Base-by-base conservation (phyloP, 495 filamentous ascomycete species). In the Daldinia vernicosa region DNA sequence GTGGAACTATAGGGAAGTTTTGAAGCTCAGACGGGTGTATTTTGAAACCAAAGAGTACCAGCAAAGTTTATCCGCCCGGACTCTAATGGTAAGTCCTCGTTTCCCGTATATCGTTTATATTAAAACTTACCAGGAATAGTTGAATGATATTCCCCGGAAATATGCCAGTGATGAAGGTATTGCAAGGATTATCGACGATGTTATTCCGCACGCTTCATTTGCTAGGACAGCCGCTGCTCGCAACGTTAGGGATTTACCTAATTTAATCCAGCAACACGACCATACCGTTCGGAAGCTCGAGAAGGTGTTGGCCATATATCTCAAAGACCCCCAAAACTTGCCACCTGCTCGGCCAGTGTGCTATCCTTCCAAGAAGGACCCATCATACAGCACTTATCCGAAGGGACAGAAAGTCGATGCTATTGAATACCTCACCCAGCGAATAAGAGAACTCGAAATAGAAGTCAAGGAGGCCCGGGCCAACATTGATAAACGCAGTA, bases 41-140 rank as follows among this genome's bases (percentile, higher is more conserved):
- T 94, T 97, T 74, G 84, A 94, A 71, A 96, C 90, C 69, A 85
- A 92, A 6, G 96, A 98, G 35, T 99, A 98, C 72, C 91, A 96
- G 78, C 85, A 86, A 43, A 96, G 93, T 78, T 81, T 98, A 58
- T 93, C 97, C 79, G 89, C 96, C 5, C 86, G 96, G 65, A 98
- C 94, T 1, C 79, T 99, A 73, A 95, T 99, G 90, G 89, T 92
- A 80, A 59, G 81, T 70, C 24, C 27, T 39, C 52, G 43, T 6
- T 52, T 52, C 5, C 7, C 9, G 14, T 33, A 15, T 14, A 3
- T 14, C 27, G 11, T 17, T 5, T 28, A 63, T 22, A 22, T 15
- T 17, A 15, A 76, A 64, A 75, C 76, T 69, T 65, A 67, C 74
- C 22, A 27, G 7, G 27, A 5, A 6, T 75, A 93, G 91, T 80